Evolutionary conservation across 2,329 filamentous ascomycete species (phyloP), one percentile per base, ranked within the genome.

Genomic region (Nectriaceae sp.): DNA sequence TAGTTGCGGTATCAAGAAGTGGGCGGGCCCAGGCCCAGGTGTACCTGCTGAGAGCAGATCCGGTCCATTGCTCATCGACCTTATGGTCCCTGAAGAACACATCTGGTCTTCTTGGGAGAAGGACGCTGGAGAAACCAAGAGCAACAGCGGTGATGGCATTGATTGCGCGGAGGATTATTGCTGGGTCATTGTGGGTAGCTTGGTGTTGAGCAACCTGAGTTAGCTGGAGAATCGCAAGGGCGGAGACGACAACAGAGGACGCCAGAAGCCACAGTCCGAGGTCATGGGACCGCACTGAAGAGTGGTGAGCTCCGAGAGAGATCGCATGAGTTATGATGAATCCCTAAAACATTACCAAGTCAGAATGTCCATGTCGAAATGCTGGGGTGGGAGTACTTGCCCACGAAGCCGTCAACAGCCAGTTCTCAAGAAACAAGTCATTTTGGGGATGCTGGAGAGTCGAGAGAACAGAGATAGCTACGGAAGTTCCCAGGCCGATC

Each of bases 41-140:
- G 60, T 83, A 82, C 42, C 82, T 79, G 42, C 70, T 76, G 40
- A 87, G 72, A 1, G 83, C 79, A 2, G 84, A 84, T 3, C 74
- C 75, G 0, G 84, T 86, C 57, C 75, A 77, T 68, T 87, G 77
- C 15, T 73, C 71, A 61, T 92, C 88, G 24, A 93, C 84, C 3
- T 75, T 63, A 40, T 75, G 71, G 21, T 75, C 83, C 33, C 84
- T 53, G 59, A 77, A 72, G 60, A 76, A 89, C 16, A 91, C 83
- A 44, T 84, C 75, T 3, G 88, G 88, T 11, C 88, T 77, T 37
- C 88, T 78, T 4, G 85, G 86, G 13, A 90, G 70, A 1, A 77
- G 74, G 11, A 86, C 53, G 54, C 77, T 78, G 15, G 74, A 68
- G 38, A 79, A 54, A 13, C 70, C 67, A 16, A 82, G 67, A n/a